Evolutionary conservation across 1,284 basidiomycete genomes (phyloP).

Genomic region (Heterobasidion parviporum): DNA sequence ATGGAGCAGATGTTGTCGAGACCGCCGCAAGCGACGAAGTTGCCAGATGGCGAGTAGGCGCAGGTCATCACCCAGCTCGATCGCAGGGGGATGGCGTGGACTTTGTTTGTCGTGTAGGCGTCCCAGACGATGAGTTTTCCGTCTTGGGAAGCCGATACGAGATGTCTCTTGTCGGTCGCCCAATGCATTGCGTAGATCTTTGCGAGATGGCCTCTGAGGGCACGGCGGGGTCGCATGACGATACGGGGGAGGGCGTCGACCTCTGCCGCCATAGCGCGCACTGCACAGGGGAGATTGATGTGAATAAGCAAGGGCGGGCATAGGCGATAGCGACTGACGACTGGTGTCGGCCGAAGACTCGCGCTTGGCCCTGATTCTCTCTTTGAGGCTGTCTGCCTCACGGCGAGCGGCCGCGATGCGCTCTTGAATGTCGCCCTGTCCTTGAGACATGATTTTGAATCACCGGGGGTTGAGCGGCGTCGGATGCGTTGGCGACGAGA

Average conservation of each 20-base stretch:
- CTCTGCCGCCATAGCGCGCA: slow-evolving; percentile 95
- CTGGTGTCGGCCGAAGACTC: slow-evolving; percentile 96
- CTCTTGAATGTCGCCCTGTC: slow-evolving; percentile 85
- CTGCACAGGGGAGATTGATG: slow-evolving; percentile 48
- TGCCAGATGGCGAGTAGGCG: slow-evolving; percentile 94
- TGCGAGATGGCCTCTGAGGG: slow-evolving; percentile 93
- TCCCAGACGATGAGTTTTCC: slow-evolving; percentile 99
- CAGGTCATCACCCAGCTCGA: slow-evolving; percentile 99
- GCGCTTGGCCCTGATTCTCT: slow-evolving; percentile 92
- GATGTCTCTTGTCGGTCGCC: slow-evolving; percentile 93
- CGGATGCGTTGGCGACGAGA: slow-evolving; percentile 6
- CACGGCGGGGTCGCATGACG: slow-evolving; percentile 91
- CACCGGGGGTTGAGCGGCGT: too few relatives aligned
- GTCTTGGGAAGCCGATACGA: slow-evolving; percentile 98
- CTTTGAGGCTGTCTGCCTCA: slow-evolving; percentile 94
- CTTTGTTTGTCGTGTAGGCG: slow-evolving; percentile 99
- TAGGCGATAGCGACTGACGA: slow-evolving; percentile 47
- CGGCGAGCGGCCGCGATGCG: slow-evolving; percentile 92
- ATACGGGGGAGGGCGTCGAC: slow-evolving; percentile 92
- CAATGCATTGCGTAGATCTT: slow-evolving; percentile 99
- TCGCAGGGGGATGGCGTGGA: slow-evolving; percentile 95
- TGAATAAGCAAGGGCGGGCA: slow-evolving; percentile 2
- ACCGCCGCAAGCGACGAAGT: slow-evolving; percentile 96
- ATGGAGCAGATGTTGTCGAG: slow-evolving; percentile 99
- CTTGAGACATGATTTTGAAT: slow-evolving; percentile 57